Base-by-base conservation (phyloP, 345 rosid species). In the Brassica cretica region DNA sequence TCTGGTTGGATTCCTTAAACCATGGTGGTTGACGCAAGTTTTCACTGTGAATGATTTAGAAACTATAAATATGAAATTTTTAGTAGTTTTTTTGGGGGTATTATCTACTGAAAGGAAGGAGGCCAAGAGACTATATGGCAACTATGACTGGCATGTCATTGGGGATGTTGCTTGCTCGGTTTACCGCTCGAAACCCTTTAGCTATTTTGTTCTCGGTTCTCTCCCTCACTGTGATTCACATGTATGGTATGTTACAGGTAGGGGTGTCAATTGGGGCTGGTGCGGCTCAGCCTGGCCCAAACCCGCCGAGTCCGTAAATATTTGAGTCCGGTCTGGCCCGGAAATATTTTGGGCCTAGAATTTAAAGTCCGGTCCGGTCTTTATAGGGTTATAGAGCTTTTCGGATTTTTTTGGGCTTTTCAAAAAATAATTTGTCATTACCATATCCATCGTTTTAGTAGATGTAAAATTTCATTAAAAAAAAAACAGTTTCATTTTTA, bases 81-180 rank as follows among this genome's bases (percentile, higher is more conserved):
- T 65, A 21, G 24, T 19, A 68, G 41, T 19, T 51, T 27, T 59
- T 7, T 27, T 9, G 9, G 4, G 64, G 51, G n/a, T 35, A 76
- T 65, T 24, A 58, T 64, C 5, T 64, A n/a, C 63, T 60, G 39
- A 18, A 71, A 94, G 97, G 98, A 94, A 82, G 98, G 97, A 79
- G 91, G 96, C 84, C 97, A 94, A 21, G 24, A 21, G 24, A 21
- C 24, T 1, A 21, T 21, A 21, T 21, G 24, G 24, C 24, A 58
- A 91, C 98, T 49, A 90, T 94, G 97, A 74, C 86, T 72, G 97
- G 98, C 67, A 94, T 94, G 98, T 93, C 92, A 66, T 11, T 90
- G 10, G 98, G 98, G 71, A 94, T 94, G 97, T 85, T 90, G 77
- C 84, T 94, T 21, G 93, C 98, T 59, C 94, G 82, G n/a, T 14